These are phyloP conservation scores for Rhododendron williamsianum DNA, from an alignment of 148 eudicot genomes.

Conservation along the genomic window DNA sequence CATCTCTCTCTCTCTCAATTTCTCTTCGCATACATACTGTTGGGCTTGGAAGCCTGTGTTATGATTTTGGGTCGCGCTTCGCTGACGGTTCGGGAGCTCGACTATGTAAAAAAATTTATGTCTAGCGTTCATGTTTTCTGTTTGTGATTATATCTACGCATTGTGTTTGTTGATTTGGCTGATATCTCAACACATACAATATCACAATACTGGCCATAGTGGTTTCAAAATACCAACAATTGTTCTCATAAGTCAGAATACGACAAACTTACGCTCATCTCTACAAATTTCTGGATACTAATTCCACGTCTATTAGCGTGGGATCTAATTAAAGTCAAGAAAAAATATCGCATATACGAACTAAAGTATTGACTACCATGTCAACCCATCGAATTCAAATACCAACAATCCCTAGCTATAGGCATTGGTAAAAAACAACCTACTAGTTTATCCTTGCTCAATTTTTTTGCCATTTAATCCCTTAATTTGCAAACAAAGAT, in stretches of 20 bases:
- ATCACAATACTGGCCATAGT: not conserved
- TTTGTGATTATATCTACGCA: not conserved
- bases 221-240: not conserved
- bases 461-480: not conserved
- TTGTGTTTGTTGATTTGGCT: not conserved
- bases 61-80: not conserved
- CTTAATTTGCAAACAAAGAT: not conserved
- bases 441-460: not conserved
- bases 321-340: not conserved
- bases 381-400: not conserved
- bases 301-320: not conserved
- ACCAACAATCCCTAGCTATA: not conserved
- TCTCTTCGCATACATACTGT: not conserved
- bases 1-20: not conserved
- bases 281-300: too few relatives aligned
- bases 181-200: too few relatives aligned
- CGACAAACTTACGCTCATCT: too few relatives aligned
- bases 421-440: not conserved
- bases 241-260: too few relatives aligned
- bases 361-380: not conserved
- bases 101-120: too few relatives aligned
- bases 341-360: too few relatives aligned
- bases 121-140: not conserved
- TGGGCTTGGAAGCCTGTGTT: not conserved
- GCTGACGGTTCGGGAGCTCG: not conserved